These are phyloP conservation scores for Bryoglossum gracile DNA, from an alignment of 495 filamentous ascomycete species.

Conservation along the genomic window DNA sequence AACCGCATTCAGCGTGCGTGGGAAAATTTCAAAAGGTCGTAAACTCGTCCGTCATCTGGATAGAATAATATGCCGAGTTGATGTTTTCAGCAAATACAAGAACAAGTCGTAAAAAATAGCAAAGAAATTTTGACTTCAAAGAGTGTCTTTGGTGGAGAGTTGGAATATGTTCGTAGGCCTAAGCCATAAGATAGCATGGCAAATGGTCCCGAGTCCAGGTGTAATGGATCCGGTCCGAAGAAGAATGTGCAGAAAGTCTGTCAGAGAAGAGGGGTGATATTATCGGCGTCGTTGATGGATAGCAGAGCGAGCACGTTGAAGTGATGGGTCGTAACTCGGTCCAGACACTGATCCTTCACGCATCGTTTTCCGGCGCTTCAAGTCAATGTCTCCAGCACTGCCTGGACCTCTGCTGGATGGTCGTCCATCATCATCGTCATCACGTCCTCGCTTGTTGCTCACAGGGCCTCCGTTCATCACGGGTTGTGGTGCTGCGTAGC, in stretches of 20 bases:
- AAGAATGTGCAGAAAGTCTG: conserved; percentile 23
- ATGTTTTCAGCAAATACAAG: conserved; percentile 22
- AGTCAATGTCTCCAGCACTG: conserved; percentile 40
- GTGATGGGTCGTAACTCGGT: conserved; percentile 39
- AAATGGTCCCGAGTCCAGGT: conserved; percentile 8
- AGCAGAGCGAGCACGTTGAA: conserved; percentile 37
- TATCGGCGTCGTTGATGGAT: conserved; percentile 33
- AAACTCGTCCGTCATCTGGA: conserved; percentile 25
- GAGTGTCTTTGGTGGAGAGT: conserved; percentile 21
- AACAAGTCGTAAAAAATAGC: conserved; percentile 19
- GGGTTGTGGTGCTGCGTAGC: conserved; percentile 46
- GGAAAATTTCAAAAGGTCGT: conserved; percentile 18
- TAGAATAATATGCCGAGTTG: conserved; percentile 22
- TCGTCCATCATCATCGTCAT: conserved; percentile 64
- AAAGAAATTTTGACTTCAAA: conserved; percentile 25
- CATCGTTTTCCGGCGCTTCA: conserved; percentile 82
- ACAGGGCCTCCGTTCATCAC: conserved; percentile 59
- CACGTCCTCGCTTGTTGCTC: conserved; percentile 75
- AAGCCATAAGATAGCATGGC: conserved; percentile 14
- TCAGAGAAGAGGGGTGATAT: background rate
- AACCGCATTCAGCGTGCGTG: background rate
- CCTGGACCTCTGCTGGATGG: conserved; percentile 52
- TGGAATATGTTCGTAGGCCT: conserved; percentile 22
- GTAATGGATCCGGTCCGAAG: background rate
- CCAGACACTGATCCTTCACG: conserved; percentile 47